phyloP scores from a whole-genome alignment of 805 yeast species.

The Kuraishia molischiana region DNA sequence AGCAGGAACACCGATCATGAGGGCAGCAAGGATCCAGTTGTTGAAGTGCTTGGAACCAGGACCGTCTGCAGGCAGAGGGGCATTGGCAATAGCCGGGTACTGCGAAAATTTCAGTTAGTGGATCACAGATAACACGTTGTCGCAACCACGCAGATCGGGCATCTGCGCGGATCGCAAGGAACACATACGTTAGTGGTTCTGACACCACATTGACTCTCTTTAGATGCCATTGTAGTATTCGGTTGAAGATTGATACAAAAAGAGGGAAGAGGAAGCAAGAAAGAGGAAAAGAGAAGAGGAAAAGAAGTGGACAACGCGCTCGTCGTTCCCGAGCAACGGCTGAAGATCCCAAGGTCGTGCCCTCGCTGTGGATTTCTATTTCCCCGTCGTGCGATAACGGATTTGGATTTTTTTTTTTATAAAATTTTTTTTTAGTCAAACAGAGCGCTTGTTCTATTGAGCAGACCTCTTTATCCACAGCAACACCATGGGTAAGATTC shows the following conservation, averaged over 20 bases:
- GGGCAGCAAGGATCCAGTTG: slow-evolving; percentile 41
- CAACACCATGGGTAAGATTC: slow-evolving; percentile 79
- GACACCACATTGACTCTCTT: slow-evolving; percentile 28
- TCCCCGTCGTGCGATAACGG: too few relatives aligned
- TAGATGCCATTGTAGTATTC: neutral
- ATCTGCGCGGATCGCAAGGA: slow-evolving; percentile 11
- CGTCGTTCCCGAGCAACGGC: too few relatives aligned
- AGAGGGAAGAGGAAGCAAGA: too few relatives aligned
- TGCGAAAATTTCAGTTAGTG: neutral
- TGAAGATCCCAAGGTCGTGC: too few relatives aligned
- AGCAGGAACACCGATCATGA: slow-evolving; percentile 50
- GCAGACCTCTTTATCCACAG: too few relatives aligned
- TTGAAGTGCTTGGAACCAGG: slow-evolving; percentile 73
- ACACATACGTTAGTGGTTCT: slow-evolving; percentile 34
- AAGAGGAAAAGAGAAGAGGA: too few relatives aligned
- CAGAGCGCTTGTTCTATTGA: too few relatives aligned
- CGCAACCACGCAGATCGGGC: neutral
- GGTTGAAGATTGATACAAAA: too few relatives aligned
- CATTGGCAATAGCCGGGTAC: slow-evolving; percentile 73
- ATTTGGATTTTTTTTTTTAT: too few relatives aligned
- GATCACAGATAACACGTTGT: neutral
- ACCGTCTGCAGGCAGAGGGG: slow-evolving; percentile 87
- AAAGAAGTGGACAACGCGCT: too few relatives aligned
- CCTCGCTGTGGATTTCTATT: too few relatives aligned
- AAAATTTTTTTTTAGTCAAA: too few relatives aligned